Conservation (phyloP, 2,329 filamentous ascomycete species). For the Penicillium hesseltinei region DNA sequence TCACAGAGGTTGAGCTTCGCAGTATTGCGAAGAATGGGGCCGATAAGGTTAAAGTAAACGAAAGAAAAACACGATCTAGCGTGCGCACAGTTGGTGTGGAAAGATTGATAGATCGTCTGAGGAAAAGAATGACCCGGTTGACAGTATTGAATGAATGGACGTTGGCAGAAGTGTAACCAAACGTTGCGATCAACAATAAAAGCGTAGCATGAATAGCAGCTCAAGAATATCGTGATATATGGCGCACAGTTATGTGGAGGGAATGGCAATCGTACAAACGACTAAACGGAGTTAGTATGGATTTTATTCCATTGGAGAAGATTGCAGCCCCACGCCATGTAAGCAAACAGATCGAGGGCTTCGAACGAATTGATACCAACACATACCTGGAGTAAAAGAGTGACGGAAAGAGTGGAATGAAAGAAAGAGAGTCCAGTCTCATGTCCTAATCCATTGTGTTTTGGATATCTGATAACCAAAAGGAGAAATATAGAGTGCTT, state of each 20-base stretch:
- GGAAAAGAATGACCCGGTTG: constrained; percentile 5
- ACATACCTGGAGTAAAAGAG: constrained; percentile 21
- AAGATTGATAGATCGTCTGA: constrained; percentile 3
- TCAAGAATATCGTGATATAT: neutral
- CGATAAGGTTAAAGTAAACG: neutral
- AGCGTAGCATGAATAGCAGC: neutral
- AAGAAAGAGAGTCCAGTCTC: constrained; percentile 5
- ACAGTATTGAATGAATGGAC: constrained; percentile 6
- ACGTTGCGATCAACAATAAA: neutral
- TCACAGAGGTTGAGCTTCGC: constrained; percentile 19
- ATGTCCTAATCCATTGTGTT: constrained; percentile 22
- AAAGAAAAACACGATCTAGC: constrained; percentile 16
- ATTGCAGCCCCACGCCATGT: neutral
- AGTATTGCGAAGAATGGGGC: constrained; percentile 5
- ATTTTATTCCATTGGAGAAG: neutral
- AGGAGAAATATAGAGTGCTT: neutral
- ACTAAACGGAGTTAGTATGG: constrained; percentile 1
- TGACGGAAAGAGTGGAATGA: constrained; percentile 6
- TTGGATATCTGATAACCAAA: constrained; percentile 3
- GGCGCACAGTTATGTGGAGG: neutral
- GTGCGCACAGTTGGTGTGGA: constrained; percentile 10
- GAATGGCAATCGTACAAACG: neutral
- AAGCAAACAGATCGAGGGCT: neutral
- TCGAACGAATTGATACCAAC: neutral
- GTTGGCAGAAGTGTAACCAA: neutral